A percentile compares a stretch with the other conserved stretches of the same genome.
Conservation (phyloP, 2,329 filamentous ascomycete species). For the Pseudomassariella vexata region DNA sequence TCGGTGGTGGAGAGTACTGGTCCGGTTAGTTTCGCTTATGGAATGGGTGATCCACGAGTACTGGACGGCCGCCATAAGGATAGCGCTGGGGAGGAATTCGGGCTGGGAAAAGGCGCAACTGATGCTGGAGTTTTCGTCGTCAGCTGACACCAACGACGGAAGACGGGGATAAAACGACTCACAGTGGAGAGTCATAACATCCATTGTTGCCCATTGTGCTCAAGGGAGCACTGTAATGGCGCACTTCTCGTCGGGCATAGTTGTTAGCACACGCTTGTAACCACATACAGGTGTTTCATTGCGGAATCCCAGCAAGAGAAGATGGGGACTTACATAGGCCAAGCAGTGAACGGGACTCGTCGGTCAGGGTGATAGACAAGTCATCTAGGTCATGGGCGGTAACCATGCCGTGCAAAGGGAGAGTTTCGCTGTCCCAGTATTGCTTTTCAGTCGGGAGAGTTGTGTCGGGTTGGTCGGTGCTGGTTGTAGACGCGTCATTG, state of each 20-base stretch:
- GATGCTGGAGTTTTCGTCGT: slow-evolving; percentile 9
- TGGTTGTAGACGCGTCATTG: too few relatives aligned
- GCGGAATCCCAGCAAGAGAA: too few relatives aligned
- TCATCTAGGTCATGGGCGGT: too few relatives aligned
- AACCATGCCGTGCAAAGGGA: too few relatives aligned
- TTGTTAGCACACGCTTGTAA: too few relatives aligned
- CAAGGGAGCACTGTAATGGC: slow-evolving; percentile 8
- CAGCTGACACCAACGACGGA: slow-evolving; percentile 8
- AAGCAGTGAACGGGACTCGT: slow-evolving; percentile 15
- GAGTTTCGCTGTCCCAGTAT: too few relatives aligned
- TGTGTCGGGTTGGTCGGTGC: too few relatives aligned
- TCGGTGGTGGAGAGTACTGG: slow-evolving; percentile 16
- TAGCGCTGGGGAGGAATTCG: slow-evolving; percentile 15
- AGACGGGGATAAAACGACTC: slow-evolving; percentile 2
- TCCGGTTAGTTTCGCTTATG: slow-evolving; percentile 15
- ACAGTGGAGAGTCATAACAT: slow-evolving; percentile 8
- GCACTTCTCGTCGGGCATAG: too few relatives aligned
- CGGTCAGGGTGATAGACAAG: too few relatives aligned
- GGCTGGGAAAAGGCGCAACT: slow-evolving; percentile 15
- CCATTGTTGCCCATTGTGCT: not conserved
- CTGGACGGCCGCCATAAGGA: slow-evolving; percentile 16
- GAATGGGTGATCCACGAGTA: slow-evolving; percentile 19
- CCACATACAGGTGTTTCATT: too few relatives aligned
- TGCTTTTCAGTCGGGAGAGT: too few relatives aligned
- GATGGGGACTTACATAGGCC: slow-evolving; percentile 13